Evolutionary conservation across 2,329 filamentous ascomycete genomes (phyloP).

Genomic region (Beauveria pseudobassiana): DNA sequence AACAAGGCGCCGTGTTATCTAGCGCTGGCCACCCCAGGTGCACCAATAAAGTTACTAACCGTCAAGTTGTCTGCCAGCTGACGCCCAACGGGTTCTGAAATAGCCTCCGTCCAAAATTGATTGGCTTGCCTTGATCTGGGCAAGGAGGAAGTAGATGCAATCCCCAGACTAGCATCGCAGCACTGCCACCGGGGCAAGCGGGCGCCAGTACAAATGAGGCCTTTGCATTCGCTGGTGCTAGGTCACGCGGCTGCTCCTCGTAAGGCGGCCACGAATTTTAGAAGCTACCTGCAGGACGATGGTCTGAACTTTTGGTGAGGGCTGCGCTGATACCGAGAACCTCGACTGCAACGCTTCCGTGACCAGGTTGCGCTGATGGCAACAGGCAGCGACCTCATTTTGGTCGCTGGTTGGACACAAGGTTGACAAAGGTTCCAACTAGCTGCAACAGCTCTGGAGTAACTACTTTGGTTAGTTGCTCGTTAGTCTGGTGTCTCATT

Average conservation of each 20-base stretch:
- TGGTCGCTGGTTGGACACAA: not conserved
- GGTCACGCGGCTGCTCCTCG: not conserved
- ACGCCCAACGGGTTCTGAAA: not conserved
- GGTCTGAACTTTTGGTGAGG: not conserved
- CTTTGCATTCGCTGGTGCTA: not conserved
- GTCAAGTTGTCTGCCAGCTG: constrained; percentile 2
- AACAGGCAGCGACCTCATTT: not conserved
- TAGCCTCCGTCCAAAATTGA: not conserved
- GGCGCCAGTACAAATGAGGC: not conserved
- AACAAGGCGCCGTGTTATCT: not conserved
- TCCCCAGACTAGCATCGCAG: constrained; percentile 1
- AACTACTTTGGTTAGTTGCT: not conserved
- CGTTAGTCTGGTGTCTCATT: too few species aligned
- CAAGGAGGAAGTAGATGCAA: not conserved
- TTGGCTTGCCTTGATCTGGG: not conserved
- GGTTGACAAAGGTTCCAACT: too few species aligned
- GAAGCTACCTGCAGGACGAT: not conserved
- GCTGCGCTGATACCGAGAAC: not conserved
- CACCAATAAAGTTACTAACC: not conserved
- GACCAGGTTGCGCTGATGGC: not conserved
- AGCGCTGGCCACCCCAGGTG: not conserved
- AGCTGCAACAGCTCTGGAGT: not conserved
- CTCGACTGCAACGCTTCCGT: not conserved
- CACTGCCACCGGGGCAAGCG: not conserved
- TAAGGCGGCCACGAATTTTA: not conserved